phyloP scores from a whole-genome alignment of 306 rosid species.

The Castanopsis chinensis region DNA sequence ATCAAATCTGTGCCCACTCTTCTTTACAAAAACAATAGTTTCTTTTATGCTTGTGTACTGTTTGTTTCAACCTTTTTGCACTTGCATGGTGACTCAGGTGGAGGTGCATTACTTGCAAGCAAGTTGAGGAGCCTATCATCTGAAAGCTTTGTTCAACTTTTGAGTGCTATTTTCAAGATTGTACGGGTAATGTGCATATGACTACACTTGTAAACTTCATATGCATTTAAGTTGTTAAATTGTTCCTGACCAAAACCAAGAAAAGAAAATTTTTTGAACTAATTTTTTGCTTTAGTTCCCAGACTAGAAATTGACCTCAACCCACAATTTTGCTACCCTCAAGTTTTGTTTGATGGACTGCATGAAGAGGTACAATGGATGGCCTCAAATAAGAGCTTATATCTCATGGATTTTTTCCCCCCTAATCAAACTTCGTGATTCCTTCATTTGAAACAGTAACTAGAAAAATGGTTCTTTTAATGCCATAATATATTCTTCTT shows the following conservation, averaged over 20 bases:
- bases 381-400: too few species aligned
- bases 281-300: background rate
- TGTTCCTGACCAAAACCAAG: background rate
- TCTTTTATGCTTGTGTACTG: slow-evolving; percentile 8
- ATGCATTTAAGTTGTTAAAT: background rate
- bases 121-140: slow-evolving; percentile 90
- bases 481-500: too few species aligned
- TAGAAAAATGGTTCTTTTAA: too few species aligned
- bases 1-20: background rate
- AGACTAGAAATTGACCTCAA: background rate
- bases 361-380: background rate
- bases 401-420: too few species aligned
- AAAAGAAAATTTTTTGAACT: background rate
- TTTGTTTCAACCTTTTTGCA: slow-evolving; percentile 24
- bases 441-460: too few species aligned
- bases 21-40: background rate
- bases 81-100: slow-evolving; percentile 57
- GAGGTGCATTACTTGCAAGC: slow-evolving; percentile 98
- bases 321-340: background rate
- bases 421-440: too few species aligned
- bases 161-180: slow-evolving; percentile 81
- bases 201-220: slow-evolving; percentile 17
- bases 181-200: slow-evolving; percentile 86
- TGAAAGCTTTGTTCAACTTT: slow-evolving; percentile 95
- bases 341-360: background rate